Base-by-base conservation (phyloP, 1,284 basidiomycete species). In the Puccinia polysora region DNA sequence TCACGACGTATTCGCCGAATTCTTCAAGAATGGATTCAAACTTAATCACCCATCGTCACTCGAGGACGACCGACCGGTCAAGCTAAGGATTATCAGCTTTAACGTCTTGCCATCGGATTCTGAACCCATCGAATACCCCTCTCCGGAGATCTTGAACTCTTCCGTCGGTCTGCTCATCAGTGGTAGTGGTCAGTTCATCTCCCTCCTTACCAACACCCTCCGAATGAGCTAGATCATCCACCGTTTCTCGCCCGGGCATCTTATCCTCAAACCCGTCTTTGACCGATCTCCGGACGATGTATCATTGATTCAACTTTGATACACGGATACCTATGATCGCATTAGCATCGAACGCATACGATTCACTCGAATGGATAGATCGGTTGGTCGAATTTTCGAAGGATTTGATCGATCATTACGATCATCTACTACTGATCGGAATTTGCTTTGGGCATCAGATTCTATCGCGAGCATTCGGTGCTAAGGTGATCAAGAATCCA, bases 391-490 rank as follows among this genome's bases (percentile, higher is more conserved):
- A 47, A 18, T 68, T 68, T 23, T 56, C 36, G 12, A 25, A 14
- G 6, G 5, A 25, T 2, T 23, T 53, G 30, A 20, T 52, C 47
- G 47, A 55, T 18, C 10, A 12, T 6, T 38, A 58, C 28, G 10
- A 18, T 1, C 34, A 68, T 34, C 45, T 68, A 10, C 56, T 56
- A 20, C 52, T 68, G 2, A 43, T 68, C 36, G 65, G 65, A 18
- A 68, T 68, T 8, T 68, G 65, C 40, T 58, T 68, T 45, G 65
- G 65, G 10, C 65, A 68, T 32, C 65, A 68, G 34, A 68, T 68
- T 20, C 58, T 68, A 7, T 25, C 53, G 7, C 18, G n/a, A 47
- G 52, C 65, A 2, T 45, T 68, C n/a, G 65, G 53, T 18, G 20
- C 52, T 15, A n/a, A n/a, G 5, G 65, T 68, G 10, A 18, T 55